Evolutionary conservation across 163 green algal genomes (phyloP).

Genomic region (Picocystis sp.): DNA sequence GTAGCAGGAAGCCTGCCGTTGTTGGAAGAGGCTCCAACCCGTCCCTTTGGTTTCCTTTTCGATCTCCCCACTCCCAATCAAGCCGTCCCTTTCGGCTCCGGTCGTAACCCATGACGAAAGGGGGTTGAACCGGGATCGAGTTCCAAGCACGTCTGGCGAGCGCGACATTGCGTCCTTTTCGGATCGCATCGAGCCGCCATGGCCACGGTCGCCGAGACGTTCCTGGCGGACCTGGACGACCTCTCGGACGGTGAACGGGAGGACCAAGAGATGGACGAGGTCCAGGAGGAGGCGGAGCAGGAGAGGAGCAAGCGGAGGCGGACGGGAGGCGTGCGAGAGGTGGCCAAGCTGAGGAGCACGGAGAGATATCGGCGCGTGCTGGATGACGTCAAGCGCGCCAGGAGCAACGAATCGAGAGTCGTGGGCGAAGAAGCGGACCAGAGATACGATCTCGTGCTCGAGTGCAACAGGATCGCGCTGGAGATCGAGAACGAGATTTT

Average conservation of each 20-base stretch:
- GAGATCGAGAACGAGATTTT: slow-evolving; percentile 91
- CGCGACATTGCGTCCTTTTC: too few relatives aligned
- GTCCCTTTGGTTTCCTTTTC: too few relatives aligned
- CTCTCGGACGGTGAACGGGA: slow-evolving; percentile 65
- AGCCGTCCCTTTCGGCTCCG: too few relatives aligned
- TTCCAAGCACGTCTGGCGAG: too few relatives aligned
- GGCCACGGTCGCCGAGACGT: slow-evolving; percentile 73
- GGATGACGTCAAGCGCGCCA: slow-evolving; percentile 12
- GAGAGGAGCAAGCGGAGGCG: background rate
- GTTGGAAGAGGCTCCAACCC: too few relatives aligned
- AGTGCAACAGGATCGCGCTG: slow-evolving; percentile 86
- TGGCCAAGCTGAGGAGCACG: slow-evolving; percentile 53
- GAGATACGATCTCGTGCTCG: slow-evolving; percentile 61
- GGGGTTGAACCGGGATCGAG: too few relatives aligned
- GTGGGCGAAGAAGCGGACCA: slow-evolving; percentile 3
- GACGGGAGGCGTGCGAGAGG: slow-evolving; percentile 25
- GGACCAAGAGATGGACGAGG: slow-evolving; percentile 2
- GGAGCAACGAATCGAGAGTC: background rate
- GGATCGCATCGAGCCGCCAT: slow-evolving; percentile 14
- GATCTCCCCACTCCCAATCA: too few relatives aligned
- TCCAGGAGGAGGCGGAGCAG: slow-evolving; percentile 19
- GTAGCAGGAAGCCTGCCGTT: too few relatives aligned
- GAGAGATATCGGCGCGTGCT: slow-evolving; percentile 58
- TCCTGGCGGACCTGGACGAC: slow-evolving; percentile 88
- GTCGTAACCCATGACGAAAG: too few relatives aligned